Evolutionary conservation across 345 rosid genomes (phyloP), one percentile per base, ranked within the genome.

Genomic region (Eutrema japonicum): DNA sequence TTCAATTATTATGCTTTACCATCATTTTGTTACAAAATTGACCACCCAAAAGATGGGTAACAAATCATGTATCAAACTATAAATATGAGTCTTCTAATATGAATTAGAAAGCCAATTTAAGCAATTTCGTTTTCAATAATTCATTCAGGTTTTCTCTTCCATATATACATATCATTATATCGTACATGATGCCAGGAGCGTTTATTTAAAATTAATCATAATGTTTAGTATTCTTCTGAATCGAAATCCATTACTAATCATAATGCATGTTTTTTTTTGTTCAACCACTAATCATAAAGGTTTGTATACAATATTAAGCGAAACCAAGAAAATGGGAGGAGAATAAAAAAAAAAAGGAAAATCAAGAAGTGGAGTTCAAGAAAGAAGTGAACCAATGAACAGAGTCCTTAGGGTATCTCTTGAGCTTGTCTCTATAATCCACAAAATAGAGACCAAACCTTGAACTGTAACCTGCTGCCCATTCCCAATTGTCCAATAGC

Each of bases 301-400:
- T 18, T 18, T 1, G 70, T 62, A 12, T 69, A 70, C 41, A 22
- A 22, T 22, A 59, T 22, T 4, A 52, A 35, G 55, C 4, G 3
- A 10, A 13, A 9, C 6, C 22, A 32, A 16, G 12, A 26, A 38
- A 33, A 7, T 13, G 48, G 35, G 11, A 43, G 6, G 9, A 51
- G 1, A 5, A 9, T 29, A 51, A 10, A 6, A 29, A 42, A 32
- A 4, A 29, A 32, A 32, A 4, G 29, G 7, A 3, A 49, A 51
- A 66, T 75, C 63, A 74, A 33, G 72, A 57, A 66, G 88, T 77
- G 69, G 86, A 71, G 49, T 80, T 63, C 22, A 94, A 76, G 88
- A 95, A 91, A 60, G 83, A 86, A 82, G 89, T 91, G 85, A 95
- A 90, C 99, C 97, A 95, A n/a, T 72, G 76, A 61, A 85, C 99